Percentiles rank a stretch among this genome's conserved stretches.
Evolutionary conservation across 2,329 filamentous ascomycete genomes (phyloP).

Genomic region (Dactylellina leptospora): DNA sequence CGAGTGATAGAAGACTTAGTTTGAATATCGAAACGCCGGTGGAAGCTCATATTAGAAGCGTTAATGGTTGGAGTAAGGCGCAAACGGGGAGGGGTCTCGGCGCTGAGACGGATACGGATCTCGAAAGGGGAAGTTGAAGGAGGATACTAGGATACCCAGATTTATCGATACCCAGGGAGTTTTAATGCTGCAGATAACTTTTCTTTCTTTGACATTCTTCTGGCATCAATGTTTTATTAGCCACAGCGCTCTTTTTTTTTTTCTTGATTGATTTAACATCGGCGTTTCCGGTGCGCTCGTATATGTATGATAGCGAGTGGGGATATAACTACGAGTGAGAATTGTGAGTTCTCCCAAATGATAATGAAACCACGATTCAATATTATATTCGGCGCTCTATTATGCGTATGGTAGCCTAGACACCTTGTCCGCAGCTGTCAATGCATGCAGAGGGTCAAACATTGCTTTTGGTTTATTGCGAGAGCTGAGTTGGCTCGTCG

Average conservation of each 20-base stretch:
- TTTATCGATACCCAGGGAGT: conserved; percentile 4
- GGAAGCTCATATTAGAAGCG: conserved; percentile 7
- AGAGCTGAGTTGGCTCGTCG: no score
- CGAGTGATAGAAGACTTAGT: conserved; percentile 16
- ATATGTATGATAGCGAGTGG: neutral
- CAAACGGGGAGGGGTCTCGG: conserved; percentile 1
- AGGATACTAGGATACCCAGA: neutral
- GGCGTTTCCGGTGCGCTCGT: neutral
- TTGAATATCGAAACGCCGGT: conserved; percentile 15
- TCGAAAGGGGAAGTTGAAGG: conserved; percentile 21
- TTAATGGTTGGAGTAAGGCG: conserved; percentile 1
- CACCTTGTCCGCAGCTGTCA: no score
- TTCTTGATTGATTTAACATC: neutral
- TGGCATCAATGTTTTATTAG: neutral
- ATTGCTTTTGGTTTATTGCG: no score
- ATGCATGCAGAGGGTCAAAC: no score
- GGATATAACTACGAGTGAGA: no score
- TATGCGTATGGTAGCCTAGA: no score
- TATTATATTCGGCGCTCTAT: no score
- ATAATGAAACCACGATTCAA: neutral
- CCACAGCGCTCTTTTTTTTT: neutral
- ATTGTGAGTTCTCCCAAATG: no score
- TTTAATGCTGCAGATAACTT: conserved; percentile 19
- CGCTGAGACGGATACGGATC: conserved; percentile 5
- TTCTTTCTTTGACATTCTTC: neutral